Evolutionary conservation across 805 yeast genomes (phyloP).

Genomic region (Lachancea dasiensis): DNA sequence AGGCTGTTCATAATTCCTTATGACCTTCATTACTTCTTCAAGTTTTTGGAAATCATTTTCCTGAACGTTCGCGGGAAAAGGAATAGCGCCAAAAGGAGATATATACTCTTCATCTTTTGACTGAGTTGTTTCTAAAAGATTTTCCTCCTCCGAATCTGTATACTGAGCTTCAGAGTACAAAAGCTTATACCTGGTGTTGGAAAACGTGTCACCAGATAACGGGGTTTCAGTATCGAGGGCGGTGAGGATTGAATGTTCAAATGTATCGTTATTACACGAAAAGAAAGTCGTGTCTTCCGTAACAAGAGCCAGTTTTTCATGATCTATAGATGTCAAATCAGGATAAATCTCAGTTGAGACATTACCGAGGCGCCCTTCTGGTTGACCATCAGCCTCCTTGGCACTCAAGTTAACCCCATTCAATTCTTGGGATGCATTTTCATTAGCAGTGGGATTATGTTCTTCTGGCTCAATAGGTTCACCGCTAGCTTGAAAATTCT

Average conservation of each 20-base stretch:
- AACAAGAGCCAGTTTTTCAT: too few relatives aligned
- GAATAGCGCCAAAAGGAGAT: constrained; percentile 3
- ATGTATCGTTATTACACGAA: neutral
- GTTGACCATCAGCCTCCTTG: too few relatives aligned
- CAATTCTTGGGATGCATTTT: too few relatives aligned
- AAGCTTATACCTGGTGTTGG: neutral
- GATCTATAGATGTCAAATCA: too few relatives aligned
- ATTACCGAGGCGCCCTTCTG: too few relatives aligned
- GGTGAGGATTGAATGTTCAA: neutral
- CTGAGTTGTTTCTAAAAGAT: neutral
- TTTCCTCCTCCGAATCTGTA: constrained; percentile 3
- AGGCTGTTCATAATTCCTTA: neutral
- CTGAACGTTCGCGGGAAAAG: neutral
- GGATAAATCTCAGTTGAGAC: too few relatives aligned
- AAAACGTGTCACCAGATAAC: neutral
- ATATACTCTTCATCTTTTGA: neutral
- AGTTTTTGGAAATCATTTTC: constrained; percentile 1
- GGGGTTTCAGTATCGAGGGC: neutral
- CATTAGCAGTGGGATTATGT: too few relatives aligned
- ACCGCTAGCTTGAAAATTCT: too few relatives aligned
- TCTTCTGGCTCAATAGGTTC: too few relatives aligned
- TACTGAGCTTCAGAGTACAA: constrained; percentile 5
- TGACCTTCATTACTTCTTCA: neutral
- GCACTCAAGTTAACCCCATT: too few relatives aligned
- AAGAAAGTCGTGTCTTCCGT: neutral